Evolutionary conservation across 257 asterid genomes (phyloP).

Genomic region (Solanum verrucosum): DNA sequence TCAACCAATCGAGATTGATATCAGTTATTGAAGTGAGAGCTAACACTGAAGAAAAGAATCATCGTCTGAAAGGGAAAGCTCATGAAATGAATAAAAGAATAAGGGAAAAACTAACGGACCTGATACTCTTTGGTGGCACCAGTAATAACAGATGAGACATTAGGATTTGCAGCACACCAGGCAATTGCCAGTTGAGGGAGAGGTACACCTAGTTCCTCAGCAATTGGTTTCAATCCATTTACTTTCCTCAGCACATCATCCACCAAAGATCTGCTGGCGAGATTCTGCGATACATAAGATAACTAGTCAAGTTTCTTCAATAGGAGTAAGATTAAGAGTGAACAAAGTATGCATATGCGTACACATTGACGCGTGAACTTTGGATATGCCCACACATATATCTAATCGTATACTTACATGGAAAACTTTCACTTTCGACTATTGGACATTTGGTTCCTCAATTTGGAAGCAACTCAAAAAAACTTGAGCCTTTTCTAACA

Average conservation of each 20-base stretch:
- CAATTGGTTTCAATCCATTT: constrained; percentile 71
- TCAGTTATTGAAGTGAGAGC: not conserved
- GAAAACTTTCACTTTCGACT: not conserved
- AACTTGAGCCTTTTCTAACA: not conserved
- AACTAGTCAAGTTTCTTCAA: not conserved
- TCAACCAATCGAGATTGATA: not conserved
- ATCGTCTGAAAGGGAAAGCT: not conserved
- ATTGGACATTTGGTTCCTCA: not conserved
- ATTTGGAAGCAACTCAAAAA: not conserved
- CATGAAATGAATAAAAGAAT: not conserved
- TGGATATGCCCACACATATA: not conserved
- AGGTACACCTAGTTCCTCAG: constrained; percentile 79
- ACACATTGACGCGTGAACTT: not conserved
- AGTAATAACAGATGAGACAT: constrained; percentile 91
- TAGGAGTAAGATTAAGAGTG: not conserved
- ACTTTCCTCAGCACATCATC: constrained; percentile 84
- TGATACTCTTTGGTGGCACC: constrained; percentile 92
- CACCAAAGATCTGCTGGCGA: constrained; percentile 81
- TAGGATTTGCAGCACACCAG: constrained; percentile 97
- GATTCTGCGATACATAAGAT: constrained; percentile 46
- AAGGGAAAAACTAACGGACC: constrained; percentile 34
- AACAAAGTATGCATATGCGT: not conserved
- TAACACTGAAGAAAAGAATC: not conserved
- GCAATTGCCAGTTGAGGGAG: constrained; percentile 91
- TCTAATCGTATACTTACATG: not conserved